Evolutionary conservation across 768 basidiomycete species (phyloP).

Genomic region (Auriscalpium microsporum): DNA sequence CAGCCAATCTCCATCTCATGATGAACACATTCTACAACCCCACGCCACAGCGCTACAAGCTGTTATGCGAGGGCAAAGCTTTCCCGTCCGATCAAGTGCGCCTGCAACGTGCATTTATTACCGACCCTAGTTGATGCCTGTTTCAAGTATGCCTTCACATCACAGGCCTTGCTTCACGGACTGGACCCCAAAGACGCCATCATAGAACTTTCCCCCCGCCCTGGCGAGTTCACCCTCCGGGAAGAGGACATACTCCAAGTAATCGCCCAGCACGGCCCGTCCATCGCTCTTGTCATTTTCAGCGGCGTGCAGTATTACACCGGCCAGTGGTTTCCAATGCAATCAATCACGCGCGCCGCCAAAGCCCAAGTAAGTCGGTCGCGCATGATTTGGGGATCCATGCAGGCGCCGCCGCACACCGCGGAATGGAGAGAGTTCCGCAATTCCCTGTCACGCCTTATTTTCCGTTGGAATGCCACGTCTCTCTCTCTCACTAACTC

Average conservation of each 20-base stretch:
- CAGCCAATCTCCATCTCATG: constrained; percentile 92
- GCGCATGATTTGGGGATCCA: background rate
- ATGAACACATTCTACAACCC: constrained; percentile 94
- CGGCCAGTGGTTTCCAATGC: constrained; percentile 89
- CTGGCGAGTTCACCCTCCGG: constrained; percentile 77
- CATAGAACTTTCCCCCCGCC: constrained; percentile 70
- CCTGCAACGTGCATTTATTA: background rate
- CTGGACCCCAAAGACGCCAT: constrained; percentile 65
- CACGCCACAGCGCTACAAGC: constrained; percentile 76
- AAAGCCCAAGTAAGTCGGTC: constrained; percentile 58
- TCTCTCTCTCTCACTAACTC: constrained; percentile 11
- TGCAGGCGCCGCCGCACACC: background rate
- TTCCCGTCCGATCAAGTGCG: constrained; percentile 95
- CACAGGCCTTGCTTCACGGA: constrained; percentile 80
- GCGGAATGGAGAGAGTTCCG: background rate
- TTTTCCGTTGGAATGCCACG: constrained; percentile 7
- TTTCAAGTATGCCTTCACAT: constrained; percentile 85
- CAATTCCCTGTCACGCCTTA: constrained; percentile 11
- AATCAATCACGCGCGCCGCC: constrained; percentile 73
- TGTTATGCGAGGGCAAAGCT: constrained; percentile 87
- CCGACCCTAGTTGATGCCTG: too few relatives aligned
- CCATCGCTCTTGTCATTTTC: constrained; percentile 87
- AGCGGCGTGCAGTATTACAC: constrained; percentile 97
- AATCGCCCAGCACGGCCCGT: constrained; percentile 62
- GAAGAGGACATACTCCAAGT: constrained; percentile 80